A percentile compares a stretch with the other conserved stretches of the same genome.
Conservation (phyloP, 768 basidiomycete species). For the Boletales sp. region DNA sequence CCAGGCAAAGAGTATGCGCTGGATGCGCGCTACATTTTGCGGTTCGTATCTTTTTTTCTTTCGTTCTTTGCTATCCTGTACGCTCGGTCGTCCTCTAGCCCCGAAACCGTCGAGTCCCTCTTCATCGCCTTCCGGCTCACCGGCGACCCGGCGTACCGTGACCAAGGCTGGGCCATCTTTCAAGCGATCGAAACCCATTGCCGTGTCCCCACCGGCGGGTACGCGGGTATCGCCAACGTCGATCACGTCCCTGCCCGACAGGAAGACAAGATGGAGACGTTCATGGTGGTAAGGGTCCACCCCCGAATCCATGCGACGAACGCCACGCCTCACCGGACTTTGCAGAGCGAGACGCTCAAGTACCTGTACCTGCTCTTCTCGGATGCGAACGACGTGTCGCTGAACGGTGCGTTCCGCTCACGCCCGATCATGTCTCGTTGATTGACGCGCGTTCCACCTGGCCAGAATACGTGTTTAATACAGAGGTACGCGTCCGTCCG, state of each 20-base stretch:
- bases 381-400: conserved; percentile 64
- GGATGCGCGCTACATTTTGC: conserved; percentile 91
- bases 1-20: conserved; percentile 41
- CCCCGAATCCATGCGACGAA: background rate
- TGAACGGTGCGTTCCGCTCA: conserved; percentile 55
- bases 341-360: conserved; percentile 83
- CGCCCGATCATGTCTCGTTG: too few species aligned
- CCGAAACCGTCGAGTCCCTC: conserved; percentile 92
- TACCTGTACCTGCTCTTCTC: conserved; percentile 88
- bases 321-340: background rate
- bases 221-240: conserved; percentile 80
- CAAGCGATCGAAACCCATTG: conserved; percentile 85
- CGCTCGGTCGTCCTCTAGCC: conserved; percentile 38
- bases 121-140: conserved; percentile 91
- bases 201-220: conserved; percentile 73
- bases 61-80: too few species aligned
- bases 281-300: conserved; percentile 64
- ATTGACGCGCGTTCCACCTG: conserved; percentile 2
- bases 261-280: conserved; percentile 95
- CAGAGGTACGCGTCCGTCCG: conserved; percentile 54
- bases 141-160: conserved; percentile 75
- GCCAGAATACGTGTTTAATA: conserved; percentile 86
- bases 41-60: conserved; percentile 37
- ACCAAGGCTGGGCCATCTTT: conserved; percentile 87
- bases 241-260: conserved; percentile 64